Base-by-base conservation (phyloP, 116 monocot species). In the Dioscorea cayenensis region DNA sequence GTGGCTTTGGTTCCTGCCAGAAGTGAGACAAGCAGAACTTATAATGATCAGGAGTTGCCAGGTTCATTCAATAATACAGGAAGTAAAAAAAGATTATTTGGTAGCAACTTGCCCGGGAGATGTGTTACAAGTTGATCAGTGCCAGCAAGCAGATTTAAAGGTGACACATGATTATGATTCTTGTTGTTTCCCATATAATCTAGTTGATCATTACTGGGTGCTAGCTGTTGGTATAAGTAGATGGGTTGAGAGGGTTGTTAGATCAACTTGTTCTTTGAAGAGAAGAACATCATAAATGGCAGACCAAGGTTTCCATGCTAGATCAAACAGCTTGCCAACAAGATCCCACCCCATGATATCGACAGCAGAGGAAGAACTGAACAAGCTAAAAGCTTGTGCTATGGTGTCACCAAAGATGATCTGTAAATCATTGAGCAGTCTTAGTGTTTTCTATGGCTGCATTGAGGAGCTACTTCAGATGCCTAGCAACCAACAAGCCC, bases 401-500 rank as follows among this genome's bases (percentile, higher is more conserved):
- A 28, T 67, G 23, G 1, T 55, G 55, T n/a, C 70, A 7, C n/a
- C 74, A 7, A 2, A 70, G 48, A 65, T 55, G 52, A 62, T 85
- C 21, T 19, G 27, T 43, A 49, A 49, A 64, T 71, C 64, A 18
- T 28, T 89, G 28, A 52, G 13, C 23, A 68, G 71, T 16, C 72
- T 90, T 16, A 60, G 52, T 36, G 27, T 65, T 36, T 21, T 84
- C 69, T 78, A 82, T 50, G 68, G 75, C 11, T 55, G 52, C 50
- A 73, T 90, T 0, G 75, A 80, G 21, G 77, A 77, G 6, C 62
- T 86, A 19, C 78, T 90, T 10, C 62, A 60, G 55, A 32, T 80
- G 60, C 78, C 82, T 5, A 21, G 49, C 72, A 80, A 37, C 67
- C 79, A 72, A 71, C 65, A 76, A 51, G 37, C 7, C 7, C 64